Evolutionary conservation across 1,284 basidiomycete species (phyloP), one percentile per base, ranked within the genome.

Genomic region (Ustilago esculenta): DNA sequence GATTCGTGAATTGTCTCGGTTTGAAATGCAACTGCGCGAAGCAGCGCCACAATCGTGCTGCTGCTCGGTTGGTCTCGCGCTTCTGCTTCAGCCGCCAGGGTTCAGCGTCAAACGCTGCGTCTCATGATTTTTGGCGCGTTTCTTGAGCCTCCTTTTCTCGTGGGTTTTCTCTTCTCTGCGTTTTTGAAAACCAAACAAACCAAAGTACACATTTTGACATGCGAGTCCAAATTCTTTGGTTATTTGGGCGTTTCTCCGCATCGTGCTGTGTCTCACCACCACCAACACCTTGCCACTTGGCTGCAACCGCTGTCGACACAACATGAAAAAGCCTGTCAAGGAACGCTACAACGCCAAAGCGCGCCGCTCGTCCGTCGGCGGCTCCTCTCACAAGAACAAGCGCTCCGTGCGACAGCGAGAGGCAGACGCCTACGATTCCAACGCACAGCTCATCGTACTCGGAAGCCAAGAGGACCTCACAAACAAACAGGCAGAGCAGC

Each of bases 261-360:
- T n/a, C n/a, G n/a, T n/a, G n/a, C n/a, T n/a, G n/a, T n/a, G n/a
- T n/a, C n/a, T n/a, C n/a, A 27, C 34, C 46, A 27, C 12, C 47
- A 40, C 27, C 7, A 29, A 27, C 35, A 25, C 25, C 39, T 43
- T 25, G 14, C 20, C 10, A 48, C 39, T 15, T 9, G 20, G 14
- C 14, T 2, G 4, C 21, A 21, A 23, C 33, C 14, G 20, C 45
- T 37, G 35, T 12, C 10, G 18, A 25, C 1, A 20, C 30, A 41
- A 3, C n/a, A 71, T 71, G 67, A 65, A 65, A 57, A 60, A 55
- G 49, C 68, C 68, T 14, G 54, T 58, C 34, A 65, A 66, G 20
- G 73, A 77, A 55, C 69, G 80, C 4, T 81, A 70, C 75, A 81
- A 81, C 35, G 77, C 79, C 40, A 79, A 79, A 46, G 80, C 77